Percentiles rank a stretch among this genome's conserved stretches.
These are phyloP conservation scores for Umbelopsis sp. DNA, from an alignment of 371 early-diverging fungal species.

Conservation along the genomic window DNA sequence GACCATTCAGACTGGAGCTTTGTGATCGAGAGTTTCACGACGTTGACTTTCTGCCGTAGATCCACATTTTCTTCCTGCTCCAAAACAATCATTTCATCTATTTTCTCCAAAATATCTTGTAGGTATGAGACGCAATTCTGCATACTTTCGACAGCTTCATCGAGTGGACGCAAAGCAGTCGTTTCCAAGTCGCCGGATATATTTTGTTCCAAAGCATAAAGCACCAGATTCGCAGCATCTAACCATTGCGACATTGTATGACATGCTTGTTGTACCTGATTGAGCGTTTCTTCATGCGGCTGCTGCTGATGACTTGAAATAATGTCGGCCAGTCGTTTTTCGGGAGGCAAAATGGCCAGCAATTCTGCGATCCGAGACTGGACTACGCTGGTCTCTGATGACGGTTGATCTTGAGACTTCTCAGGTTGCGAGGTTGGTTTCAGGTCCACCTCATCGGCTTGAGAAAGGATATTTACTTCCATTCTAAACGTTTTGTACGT, in stretches of 20 bases:
- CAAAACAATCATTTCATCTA: slow-evolving; percentile 45
- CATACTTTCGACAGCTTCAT: slow-evolving; percentile 48
- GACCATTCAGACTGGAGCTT: slow-evolving; percentile 56
- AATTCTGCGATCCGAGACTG: slow-evolving; percentile 14
- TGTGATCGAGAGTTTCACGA: slow-evolving; percentile 32
- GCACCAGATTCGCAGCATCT: slow-evolving; percentile 55
- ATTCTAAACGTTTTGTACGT: slow-evolving; percentile 6
- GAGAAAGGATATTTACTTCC: slow-evolving; percentile 8
- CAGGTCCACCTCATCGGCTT: neutral
- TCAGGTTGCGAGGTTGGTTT: neutral
- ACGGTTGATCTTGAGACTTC: neutral
- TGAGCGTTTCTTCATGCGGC: slow-evolving; percentile 38
- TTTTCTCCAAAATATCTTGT: slow-evolving; percentile 39
- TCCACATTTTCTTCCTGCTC: slow-evolving; percentile 36
- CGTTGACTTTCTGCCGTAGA: slow-evolving; percentile 20
- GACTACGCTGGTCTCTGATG: neutral
- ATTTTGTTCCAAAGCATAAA: slow-evolving; percentile 55
- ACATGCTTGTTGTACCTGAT: slow-evolving; percentile 38
- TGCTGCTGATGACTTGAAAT: slow-evolving; percentile 41
- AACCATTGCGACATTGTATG: slow-evolving; percentile 50
- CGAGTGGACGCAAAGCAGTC: slow-evolving; percentile 45
- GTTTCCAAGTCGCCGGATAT: slow-evolving; percentile 12
- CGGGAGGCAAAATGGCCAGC: slow-evolving; percentile 31
- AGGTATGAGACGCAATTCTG: slow-evolving; percentile 46
- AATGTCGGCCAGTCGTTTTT: slow-evolving; percentile 35